Evolutionary conservation across 129 eudicot species (phyloP), one percentile per base, ranked within the genome.

Genomic region (Glebionis coronaria): DNA sequence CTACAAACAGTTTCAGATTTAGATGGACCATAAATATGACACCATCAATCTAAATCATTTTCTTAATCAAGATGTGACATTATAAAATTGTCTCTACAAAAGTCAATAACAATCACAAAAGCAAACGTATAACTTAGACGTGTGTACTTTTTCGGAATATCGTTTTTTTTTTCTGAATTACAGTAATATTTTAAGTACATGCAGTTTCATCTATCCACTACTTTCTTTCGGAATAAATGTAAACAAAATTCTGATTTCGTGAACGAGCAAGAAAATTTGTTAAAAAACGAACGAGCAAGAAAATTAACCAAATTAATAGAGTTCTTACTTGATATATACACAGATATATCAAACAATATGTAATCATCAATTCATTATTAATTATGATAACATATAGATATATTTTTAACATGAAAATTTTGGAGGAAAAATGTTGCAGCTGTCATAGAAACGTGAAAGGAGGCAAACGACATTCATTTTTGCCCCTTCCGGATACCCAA

Each of bases 371-470:
- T 35, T 35, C 42, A 5, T 35, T 6, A 35, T 35, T 35, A 35
- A 8, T 35, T 35, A 0, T 35, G 53, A 47, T 47, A 47, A 12
- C 16, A 47, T 12, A 7, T 35, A 35, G 7, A 6, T 35, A 7
- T 35, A 35, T 35, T 35, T 35, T 35, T 1, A 35, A 35, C 6
- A 47, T 12, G 53, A n/a, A 47, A 47, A n/a, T 12, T 47, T 47
- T 12, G 16, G 16, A 47, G 16, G 53, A 47, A 47, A 47, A 13
- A 13, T 47, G 53, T 47, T 47, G 53, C 5, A 47, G 7, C 10
- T 47, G 16, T 47, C 84, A 81, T 81, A 89, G 40, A 35, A 35
- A 35, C 6, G 40, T 35, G 42, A 10, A 35, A 35, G 42, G 42
- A 35, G 9, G 42, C 8, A 35, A 0, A 35, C 7, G 42, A 35